Evolutionary conservation across 2,329 filamentous ascomycete species (phyloP), one percentile per base, ranked within the genome.

Genomic region (Pyrenochaeta sp.): DNA sequence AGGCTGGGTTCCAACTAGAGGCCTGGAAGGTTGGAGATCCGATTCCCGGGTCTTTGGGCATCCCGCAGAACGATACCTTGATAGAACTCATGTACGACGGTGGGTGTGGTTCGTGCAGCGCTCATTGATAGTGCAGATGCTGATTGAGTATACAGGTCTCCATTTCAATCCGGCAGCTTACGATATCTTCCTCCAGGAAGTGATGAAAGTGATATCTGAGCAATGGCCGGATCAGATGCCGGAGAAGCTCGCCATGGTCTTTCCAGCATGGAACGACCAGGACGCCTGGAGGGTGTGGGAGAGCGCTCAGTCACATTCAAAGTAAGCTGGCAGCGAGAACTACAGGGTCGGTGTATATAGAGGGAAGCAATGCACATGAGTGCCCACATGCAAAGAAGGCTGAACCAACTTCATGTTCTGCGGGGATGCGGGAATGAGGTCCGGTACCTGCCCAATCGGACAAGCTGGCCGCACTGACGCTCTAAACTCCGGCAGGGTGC

Each of bases 111-210:
- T 20, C 36, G 17, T 36, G 35, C 51, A 21, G 30, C 17, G 6
- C 40, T 20, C 21, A 23, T 32, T 36, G 23, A 27, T 27, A 9
- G 9, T 27, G 23, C 23, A 17, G 10, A 17, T 33, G 52, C 57
- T 68, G 36, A 69, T 23, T 48, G 7, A 30, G 27, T 42, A n/a
- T 18, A 7, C 46, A 82, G 82, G 83, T 5, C 73, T 89, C 41
- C 87, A 89, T 72, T 80, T 89, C 57, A 82, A 79, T 21, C 76
- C 82, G 0, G 73, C 74, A 23, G 86, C 83, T 3, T 88, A 88
- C 62, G 71, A 79, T 29, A 69, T 88, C 15, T 73, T 88, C 31
- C 86, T 79, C 57, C 73, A 81, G 5, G 81, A 83, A 60, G 58
- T 87, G 31, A 80, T 83, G 72, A 77, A 79, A 45, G 63, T 81